A percentile compares a stretch with the other conserved stretches of the same genome.
These are phyloP conservation scores for Aspergillus tubingensis DNA, from an alignment of 2,329 filamentous ascomycete species.

Conservation along the genomic window DNA sequence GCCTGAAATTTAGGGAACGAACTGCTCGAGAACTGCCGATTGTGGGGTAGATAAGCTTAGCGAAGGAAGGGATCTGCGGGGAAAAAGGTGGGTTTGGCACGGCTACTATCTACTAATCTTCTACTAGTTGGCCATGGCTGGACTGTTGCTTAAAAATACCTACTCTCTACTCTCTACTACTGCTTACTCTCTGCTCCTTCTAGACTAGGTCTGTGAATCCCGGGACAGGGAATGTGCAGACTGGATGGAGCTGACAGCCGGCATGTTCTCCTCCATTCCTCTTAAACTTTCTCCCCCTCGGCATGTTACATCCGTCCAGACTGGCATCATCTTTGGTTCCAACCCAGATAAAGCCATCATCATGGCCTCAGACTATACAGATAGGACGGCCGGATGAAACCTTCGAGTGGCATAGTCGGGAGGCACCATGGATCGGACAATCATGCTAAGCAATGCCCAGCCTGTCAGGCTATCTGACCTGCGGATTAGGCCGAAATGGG, in stretches of 20 bases:
- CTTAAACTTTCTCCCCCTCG: background rate
- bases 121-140: too few species aligned
- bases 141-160: too few species aligned
- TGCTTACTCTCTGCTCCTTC: too few species aligned
- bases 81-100: background rate
- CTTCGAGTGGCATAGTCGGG: background rate
- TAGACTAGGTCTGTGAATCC: too few species aligned
- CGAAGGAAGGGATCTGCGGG: background rate
- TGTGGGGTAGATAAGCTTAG: background rate
- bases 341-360: background rate
- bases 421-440: background rate
- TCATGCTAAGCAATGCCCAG: constrained; percentile 35
- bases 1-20: background rate
- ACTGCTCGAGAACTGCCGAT: background rate
- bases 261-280: background rate
- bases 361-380: background rate
- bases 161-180: too few species aligned
- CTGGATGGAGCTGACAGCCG: background rate
- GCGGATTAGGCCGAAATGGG: constrained; percentile 30
- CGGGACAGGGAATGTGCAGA: background rate
- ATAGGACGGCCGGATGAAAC: background rate
- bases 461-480: constrained; percentile 49
- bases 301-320: background rate
- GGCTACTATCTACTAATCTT: background rate
- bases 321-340: background rate